These are phyloP conservation scores for Fusarium sororula DNA, from an alignment of 2,329 filamentous ascomycete species.

Conservation along the genomic window DNA sequence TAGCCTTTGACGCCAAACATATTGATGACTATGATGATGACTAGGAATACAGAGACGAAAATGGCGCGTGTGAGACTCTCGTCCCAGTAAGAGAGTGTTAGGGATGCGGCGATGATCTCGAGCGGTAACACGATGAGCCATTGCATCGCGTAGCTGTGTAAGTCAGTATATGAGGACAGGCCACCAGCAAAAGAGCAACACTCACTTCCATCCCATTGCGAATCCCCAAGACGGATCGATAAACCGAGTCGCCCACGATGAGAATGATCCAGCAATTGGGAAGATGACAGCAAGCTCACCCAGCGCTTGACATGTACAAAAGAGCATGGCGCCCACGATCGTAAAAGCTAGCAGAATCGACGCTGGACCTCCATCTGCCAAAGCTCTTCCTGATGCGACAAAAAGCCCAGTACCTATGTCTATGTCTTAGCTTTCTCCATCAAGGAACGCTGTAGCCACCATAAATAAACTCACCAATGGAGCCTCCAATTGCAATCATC, in stretches of 20 bases:
- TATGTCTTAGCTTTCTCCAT: conserved; percentile 21
- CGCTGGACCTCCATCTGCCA: conserved; percentile 79
- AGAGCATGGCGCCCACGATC: conserved; percentile 87
- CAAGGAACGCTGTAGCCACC: neutral
- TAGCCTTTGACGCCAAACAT: conserved; percentile 89
- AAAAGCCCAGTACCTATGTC: conserved; percentile 80
- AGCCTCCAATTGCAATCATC: conserved; percentile 97
- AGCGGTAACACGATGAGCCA: conserved; percentile 87
- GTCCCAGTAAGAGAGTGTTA: conserved; percentile 86
- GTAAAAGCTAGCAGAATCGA: conserved; percentile 80
- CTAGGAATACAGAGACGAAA: conserved; percentile 84
- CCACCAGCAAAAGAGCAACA: conserved; percentile 23
- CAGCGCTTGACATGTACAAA: conserved; percentile 89
- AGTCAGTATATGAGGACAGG: neutral
- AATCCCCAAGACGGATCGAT: conserved; percentile 95
- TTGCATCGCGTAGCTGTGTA: conserved; percentile 78
- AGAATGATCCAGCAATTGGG: conserved; percentile 91
- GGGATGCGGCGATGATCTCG: conserved; percentile 86
- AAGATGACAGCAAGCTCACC: conserved; percentile 92
- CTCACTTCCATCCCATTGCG: conserved; percentile 92
- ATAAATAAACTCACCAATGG: conserved; percentile 69
- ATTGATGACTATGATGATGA: conserved; percentile 82
- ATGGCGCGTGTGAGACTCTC: conserved; percentile 70
- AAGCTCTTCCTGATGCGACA: conserved; percentile 79
- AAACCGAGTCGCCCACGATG: conserved; percentile 90